Base-by-base conservation (phyloP, 148 eudicot genomes). In the Camellia japonica region DNA sequence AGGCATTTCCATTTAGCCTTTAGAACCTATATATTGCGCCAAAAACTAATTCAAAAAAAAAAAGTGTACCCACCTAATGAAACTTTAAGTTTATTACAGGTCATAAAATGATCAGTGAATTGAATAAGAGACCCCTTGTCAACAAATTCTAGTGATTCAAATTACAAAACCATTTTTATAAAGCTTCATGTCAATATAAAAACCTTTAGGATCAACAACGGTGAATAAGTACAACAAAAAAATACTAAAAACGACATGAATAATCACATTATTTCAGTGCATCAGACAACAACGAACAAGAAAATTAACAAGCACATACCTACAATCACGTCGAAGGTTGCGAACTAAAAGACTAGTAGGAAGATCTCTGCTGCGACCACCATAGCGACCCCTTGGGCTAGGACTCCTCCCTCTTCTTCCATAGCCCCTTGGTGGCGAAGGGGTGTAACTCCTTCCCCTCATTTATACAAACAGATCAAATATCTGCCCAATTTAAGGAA, bases 311-410 rank as follows among this genome's bases (percentile, higher is more conserved):
- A 82, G 46, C 42, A 76, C 76, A 73, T 41, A 93, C 99, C 97
- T 86, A 88, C 99, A 95, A 73, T 96, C 99, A 86, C 87, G 99
- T 77, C 95, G 95, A 80, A 96, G 99, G 83, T 96, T 96, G 11
- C 99, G 93, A 69, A 96, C 99, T 42, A 96, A 83, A 76, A 96
- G 92, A 83, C 99, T 96, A 19, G 99, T 93, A 3, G 99, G 93
- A 64, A 87, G 89, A 83, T 93, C 98, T 81, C 98, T 90, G 43
- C 90, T 84, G 72, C 89, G 90, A 75, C 91, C 90, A 71, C 94
- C 92, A 84, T 91, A 84, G 47, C 94, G 91, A 18, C 89, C 93
- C 87, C 99, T 90, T 15, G 99, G 97, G 74, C 91, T 88, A 6
- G 95, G 97, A 44, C 92, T 92, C 80, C 95, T 90, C 61, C 93